These are phyloP conservation scores for Cyberlindnera sargentensis DNA, from an alignment of 805 yeast genomes.

Conservation along the genomic window DNA sequence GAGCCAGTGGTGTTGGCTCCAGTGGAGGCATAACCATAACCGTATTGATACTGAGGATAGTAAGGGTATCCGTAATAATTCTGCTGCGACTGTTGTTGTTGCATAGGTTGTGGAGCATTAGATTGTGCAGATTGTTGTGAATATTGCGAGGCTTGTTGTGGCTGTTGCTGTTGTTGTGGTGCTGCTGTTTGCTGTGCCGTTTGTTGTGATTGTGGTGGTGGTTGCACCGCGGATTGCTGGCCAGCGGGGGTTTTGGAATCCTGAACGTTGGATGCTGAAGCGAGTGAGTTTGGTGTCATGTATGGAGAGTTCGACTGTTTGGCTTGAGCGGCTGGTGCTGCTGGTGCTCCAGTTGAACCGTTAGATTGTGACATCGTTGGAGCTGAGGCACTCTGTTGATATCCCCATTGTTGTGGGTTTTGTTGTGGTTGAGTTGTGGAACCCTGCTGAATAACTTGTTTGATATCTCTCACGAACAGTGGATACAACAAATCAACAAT, in stretches of 20 bases:
- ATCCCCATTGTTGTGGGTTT: slow-evolving; percentile 14
- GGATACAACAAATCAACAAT: slow-evolving; percentile 62
- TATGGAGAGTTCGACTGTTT: slow-evolving; percentile 17
- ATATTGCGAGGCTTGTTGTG: slow-evolving; percentile 1
- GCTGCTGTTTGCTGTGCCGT: neutral
- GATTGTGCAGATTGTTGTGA: slow-evolving; percentile 4
- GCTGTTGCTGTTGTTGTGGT: slow-evolving; percentile 5
- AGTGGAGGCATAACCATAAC: slow-evolving; percentile 3
- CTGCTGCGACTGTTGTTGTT: slow-evolving; percentile 6
- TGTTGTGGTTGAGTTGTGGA: slow-evolving; percentile 26
- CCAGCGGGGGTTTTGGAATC: slow-evolving; percentile 1
- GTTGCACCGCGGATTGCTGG: slow-evolving; percentile 4
- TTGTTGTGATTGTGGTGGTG: neutral
- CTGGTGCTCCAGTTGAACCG: slow-evolving; percentile 2
- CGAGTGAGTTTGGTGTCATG: slow-evolving; percentile 18
- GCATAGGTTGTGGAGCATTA: slow-evolving; percentile 2
- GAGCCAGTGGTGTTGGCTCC: slow-evolving; percentile 1
- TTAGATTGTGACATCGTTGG: neutral
- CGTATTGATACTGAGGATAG: slow-evolving; percentile 14
- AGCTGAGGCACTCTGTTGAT: slow-evolving; percentile 7
- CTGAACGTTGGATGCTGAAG: slow-evolving; percentile 2
- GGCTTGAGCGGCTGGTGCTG: neutral
- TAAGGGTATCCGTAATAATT: slow-evolving; percentile 13
- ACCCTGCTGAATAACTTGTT: slow-evolving; percentile 34
- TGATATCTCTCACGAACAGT: slow-evolving; percentile 67